Evolutionary conservation across 192 early-diverging fungal species (phyloP), one percentile per base, ranked within the genome.

Genomic region (Coemansia sp.): DNA sequence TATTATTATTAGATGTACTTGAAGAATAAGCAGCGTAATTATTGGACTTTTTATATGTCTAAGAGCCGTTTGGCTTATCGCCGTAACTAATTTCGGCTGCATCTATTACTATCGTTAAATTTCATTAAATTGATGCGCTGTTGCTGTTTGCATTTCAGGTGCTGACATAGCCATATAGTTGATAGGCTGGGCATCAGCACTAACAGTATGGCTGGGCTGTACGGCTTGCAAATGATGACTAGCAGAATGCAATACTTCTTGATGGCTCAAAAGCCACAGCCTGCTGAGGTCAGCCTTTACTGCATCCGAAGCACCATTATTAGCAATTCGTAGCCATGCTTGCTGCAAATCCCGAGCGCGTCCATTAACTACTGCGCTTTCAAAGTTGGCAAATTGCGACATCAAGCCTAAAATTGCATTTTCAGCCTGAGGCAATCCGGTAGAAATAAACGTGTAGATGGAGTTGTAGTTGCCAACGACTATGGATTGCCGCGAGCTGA

Each of bases 381-480:
- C 41, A 21, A 56, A 16, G 7, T 39, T 62, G 6, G 62, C 57
- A 3, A 65, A 20, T 35, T 61, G 54, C 1, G 54, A 57, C 6
- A 69, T 12, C 14, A 59, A 4, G 8, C 53, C 66, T n/a, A 75
- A 33, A 0, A 61, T n/a, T 10, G 37, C 61, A 28, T 35, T 55
- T 42, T 69, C 72, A 5, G 44, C 44, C 20, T 50, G 41, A 1
- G 72, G 72, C 40, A 76, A 40, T 0, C 58, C 59, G 4, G 58
- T 69, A 3, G 66, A 76, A 11, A 69, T 51, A 35, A 69, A 31
- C 3, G 66, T 65, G 43, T 76, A 76, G 0, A 65, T 41, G 0
- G 38, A 30, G 36, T 52, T 45, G 33, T 23, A 49, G 46, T 69
- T 75, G 10, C 47, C 58, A 21, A 30, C 26, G 0, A 63, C 38